A percentile compares a stretch with the other conserved stretches of the same genome.
phyloP scores from a whole-genome alignment of 176 grass and related monocot genomes.

The Poa annua region DNA sequence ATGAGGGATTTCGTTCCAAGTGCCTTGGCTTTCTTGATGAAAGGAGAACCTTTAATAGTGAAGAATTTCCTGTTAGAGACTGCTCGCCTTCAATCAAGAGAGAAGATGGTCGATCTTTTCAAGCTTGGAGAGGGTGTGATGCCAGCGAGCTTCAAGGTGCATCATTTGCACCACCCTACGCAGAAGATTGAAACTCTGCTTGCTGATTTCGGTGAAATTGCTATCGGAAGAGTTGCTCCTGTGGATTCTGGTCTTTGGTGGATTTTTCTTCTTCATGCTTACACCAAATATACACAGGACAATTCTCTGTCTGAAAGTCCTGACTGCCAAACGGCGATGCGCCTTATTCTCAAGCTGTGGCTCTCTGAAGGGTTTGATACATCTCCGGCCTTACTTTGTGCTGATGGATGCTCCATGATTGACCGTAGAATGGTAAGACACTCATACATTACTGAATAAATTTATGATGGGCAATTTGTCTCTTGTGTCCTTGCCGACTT shows the following conservation, averaged over 20 bases:
- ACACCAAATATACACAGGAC: constrained; percentile 73
- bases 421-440: constrained; percentile 83
- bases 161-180: constrained; percentile 45
- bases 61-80: constrained; percentile 87
- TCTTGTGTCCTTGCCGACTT: background rate
- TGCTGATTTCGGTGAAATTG: constrained; percentile 95
- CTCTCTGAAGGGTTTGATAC: constrained; percentile 97
- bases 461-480: background rate
- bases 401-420: constrained; percentile 92
- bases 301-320: constrained; percentile 64
- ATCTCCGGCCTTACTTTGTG: constrained; percentile 89
- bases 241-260: constrained; percentile 97
- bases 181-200: constrained; percentile 61
- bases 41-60: constrained; percentile 69
- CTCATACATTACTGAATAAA: constrained; percentile 20
- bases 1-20: constrained; percentile 95
- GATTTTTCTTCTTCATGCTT: constrained; percentile 89
- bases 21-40: constrained; percentile 80
- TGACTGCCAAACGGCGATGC: constrained; percentile 72
- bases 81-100: constrained; percentile 72
- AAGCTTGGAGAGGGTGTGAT: constrained; percentile 87
- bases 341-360: constrained; percentile 79
- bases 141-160: constrained; percentile 91
- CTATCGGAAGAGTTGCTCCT: constrained; percentile 91
- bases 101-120: constrained; percentile 80